phyloP scores from a whole-genome alignment of 2,329 filamentous ascomycete species.

The Tolypocladium amazonense region DNA sequence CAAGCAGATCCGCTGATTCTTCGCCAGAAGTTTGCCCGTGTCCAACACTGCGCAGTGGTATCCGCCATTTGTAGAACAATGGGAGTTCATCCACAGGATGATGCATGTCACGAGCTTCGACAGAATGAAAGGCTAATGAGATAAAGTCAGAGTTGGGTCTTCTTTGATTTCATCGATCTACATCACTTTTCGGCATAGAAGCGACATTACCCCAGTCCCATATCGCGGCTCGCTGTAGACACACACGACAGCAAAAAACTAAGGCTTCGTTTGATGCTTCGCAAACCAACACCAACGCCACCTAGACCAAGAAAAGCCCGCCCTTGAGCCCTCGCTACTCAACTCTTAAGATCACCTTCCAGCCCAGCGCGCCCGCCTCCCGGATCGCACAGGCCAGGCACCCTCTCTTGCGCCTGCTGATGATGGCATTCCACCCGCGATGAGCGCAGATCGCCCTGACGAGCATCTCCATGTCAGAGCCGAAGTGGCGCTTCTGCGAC shows the following conservation, averaged over 20 bases:
- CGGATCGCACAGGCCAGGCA: conserved; percentile 66
- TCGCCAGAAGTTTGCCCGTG: background rate
- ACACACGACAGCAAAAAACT: background rate
- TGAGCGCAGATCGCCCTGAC: conserved; percentile 64
- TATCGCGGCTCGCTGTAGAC: background rate
- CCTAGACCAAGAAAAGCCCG: background rate
- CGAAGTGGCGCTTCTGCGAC: conserved; percentile 45
- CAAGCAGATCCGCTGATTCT: background rate
- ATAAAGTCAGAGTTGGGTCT: background rate
- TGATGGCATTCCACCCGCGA: conserved; percentile 61
- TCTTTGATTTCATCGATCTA: background rate
- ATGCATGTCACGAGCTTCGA: background rate
- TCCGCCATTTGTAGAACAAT: background rate
- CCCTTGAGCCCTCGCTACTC: conserved; percentile 9
- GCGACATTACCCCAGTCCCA: too few relatives aligned
- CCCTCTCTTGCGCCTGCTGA: conserved; percentile 55
- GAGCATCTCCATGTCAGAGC: conserved; percentile 58
- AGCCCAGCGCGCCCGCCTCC: conserved; percentile 60
- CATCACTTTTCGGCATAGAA: background rate
- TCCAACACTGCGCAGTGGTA: background rate
- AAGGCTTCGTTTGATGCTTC: background rate
- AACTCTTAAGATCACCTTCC: conserved; percentile 55
- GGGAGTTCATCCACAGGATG: background rate
- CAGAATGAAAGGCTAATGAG: background rate
- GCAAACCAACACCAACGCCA: background rate